Evolutionary conservation across 345 rosid genomes (phyloP).

Genomic region (Lepidium sativum): DNA sequence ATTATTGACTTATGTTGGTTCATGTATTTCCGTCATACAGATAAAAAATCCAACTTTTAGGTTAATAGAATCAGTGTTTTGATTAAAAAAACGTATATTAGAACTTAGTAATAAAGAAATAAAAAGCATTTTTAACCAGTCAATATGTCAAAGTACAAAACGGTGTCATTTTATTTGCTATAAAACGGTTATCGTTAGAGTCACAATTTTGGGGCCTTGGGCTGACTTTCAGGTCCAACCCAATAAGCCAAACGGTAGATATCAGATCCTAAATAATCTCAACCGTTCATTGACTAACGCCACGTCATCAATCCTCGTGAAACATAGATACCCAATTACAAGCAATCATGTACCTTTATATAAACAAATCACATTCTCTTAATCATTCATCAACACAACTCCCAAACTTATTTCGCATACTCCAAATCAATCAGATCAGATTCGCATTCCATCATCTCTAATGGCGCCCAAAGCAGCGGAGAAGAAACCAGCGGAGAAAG

Average conservation of each 20-base stretch:
- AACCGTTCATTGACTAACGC: neutral
- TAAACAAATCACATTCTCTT: neutral
- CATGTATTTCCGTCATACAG: too few species aligned
- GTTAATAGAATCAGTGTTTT: too few species aligned
- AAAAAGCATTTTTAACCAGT: too few species aligned
- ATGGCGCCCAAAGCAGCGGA: slow-evolving; percentile 66
- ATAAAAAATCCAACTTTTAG: too few species aligned
- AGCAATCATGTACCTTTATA: slow-evolving; percentile 6
- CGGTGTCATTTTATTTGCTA: neutral
- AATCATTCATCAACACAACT: neutral
- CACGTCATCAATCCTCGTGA: slow-evolving; percentile 31
- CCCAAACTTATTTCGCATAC: neutral
- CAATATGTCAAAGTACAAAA: neutral
- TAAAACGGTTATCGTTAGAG: neutral
- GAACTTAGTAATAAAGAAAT: too few species aligned
- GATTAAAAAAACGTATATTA: too few species aligned
- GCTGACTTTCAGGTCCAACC: neutral
- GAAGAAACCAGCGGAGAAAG: slow-evolving; percentile 34
- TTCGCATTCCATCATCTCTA: neutral
- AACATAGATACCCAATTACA: slow-evolving; percentile 18
- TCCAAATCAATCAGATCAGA: neutral
- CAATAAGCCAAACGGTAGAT: neutral
- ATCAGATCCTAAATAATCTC: neutral
- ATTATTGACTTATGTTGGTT: too few species aligned
- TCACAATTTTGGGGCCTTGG: neutral